phyloP scores from a whole-genome alignment of 768 basidiomycete genomes.

The Tricholoma bakamatsutake region DNA sequence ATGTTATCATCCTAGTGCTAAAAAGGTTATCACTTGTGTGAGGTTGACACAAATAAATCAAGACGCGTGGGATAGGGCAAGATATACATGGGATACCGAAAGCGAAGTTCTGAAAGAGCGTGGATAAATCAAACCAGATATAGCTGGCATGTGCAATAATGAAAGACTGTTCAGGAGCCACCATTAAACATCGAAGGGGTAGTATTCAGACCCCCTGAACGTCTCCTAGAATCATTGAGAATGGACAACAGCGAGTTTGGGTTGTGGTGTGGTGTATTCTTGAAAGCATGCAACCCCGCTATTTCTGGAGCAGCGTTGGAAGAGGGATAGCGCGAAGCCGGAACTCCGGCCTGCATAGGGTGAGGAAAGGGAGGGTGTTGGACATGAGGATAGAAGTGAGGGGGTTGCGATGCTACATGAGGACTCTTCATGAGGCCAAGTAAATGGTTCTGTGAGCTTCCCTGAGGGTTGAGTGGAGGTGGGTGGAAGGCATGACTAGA shows the following conservation, averaged over 20 bases:
- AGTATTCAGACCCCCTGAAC: not conserved
- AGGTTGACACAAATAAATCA: not conserved
- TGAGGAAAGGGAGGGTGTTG: not conserved
- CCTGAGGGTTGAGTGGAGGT: slow-evolving; percentile 24
- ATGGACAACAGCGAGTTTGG: slow-evolving; percentile 4
- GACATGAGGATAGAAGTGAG: not conserved
- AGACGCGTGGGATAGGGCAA: not conserved
- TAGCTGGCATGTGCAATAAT: not conserved
- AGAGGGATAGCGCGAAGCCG: not conserved
- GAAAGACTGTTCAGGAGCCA: not conserved
- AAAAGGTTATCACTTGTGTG: not conserved
- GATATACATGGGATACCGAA: not conserved
- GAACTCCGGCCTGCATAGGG: not conserved
- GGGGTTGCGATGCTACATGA: slow-evolving; percentile 9
- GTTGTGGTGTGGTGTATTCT: not conserved
- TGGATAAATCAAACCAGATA: not conserved
- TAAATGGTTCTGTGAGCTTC: slow-evolving; percentile 42
- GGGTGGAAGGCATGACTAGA: slow-evolving; percentile 42
- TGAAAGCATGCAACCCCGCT: not conserved
- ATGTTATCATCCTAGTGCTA: not conserved
- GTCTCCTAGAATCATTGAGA: not conserved
- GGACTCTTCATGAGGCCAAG: slow-evolving; percentile 37
- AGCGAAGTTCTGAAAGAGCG: not conserved
- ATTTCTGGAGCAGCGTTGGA: not conserved
- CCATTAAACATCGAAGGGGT: not conserved